Evolutionary conservation across 2,329 filamentous ascomycete species (phyloP), one percentile per base, ranked within the genome.

Genomic region (Tolypocladium pustulatum): DNA sequence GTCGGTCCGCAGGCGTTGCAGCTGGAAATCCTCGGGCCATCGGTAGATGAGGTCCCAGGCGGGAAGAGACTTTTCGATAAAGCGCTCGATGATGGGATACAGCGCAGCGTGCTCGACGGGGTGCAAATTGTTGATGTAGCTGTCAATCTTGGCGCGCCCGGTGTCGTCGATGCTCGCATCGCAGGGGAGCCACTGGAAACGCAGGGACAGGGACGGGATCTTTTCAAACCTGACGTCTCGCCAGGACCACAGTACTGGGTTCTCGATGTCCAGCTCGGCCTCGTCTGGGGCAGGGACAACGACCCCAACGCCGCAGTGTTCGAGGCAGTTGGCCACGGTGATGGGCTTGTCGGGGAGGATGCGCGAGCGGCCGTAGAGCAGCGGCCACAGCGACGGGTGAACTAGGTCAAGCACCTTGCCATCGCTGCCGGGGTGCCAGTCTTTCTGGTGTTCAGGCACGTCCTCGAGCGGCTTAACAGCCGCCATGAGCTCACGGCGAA

Each of bases 371-470:
- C 80, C 81, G 62, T 82, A 84, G 1, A 82, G 66, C 0, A 88
- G 68, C 0, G 85, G 84, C 62, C 78, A 88, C 8, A 88, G 72
- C 0, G 83, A 88, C 1, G 85, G 84, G 62, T 88, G 79, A 6
- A 88, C 77, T 1, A 88, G 71, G 65, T 89, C 80, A 0, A 85
- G 76, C 1, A 89, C 83, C 60, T 77, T 78, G 0, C 73, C 68
- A 37, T 83, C 72, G 0, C 80, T 83, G 2, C 78, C 73, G 0
- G 85, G 85, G 67, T 88, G 82, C 78, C 80, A 89, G 67, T 87
- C 85, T 61, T 80, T 78, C 38, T 73, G 55, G 0, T 71, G 58
- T 8, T 80, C 77, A 0, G 79, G 77, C 0, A 81, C 73, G 22
- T 79, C 68, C 60, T 86, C 79, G 1, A 89, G 71, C 0, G 66